These are phyloP conservation scores for Ophiostoma perfectum DNA, from an alignment of 2,329 filamentous ascomycete species.

Conservation along the genomic window DNA sequence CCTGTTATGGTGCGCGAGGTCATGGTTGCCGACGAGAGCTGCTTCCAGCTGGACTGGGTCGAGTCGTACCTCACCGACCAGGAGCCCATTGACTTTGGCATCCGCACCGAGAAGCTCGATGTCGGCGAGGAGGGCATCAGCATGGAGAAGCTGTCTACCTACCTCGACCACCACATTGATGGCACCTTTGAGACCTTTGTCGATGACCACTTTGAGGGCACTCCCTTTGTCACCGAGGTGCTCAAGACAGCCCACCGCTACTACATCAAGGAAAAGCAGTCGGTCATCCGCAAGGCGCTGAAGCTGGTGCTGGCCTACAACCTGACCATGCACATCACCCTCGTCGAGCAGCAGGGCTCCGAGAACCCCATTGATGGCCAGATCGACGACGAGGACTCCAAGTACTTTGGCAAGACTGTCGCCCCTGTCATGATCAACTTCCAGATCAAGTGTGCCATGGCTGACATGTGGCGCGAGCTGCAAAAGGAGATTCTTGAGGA, in stretches of 20 bases:
- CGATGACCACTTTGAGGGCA: constrained; percentile 93
- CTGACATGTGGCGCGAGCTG: constrained; percentile 95
- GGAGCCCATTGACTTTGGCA: constrained; percentile 73
- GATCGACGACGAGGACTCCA: constrained; percentile 80
- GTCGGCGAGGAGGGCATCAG: constrained; percentile 86
- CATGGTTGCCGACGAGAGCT: constrained; percentile 84
- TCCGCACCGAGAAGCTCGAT: constrained; percentile 81
- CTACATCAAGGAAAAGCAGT: constrained; percentile 80
- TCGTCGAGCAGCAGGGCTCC: constrained; percentile 82
- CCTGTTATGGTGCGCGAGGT: constrained; percentile 93
- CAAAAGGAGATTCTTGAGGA: constrained; percentile 96
- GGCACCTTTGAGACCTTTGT: constrained; percentile 88
- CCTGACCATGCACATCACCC: constrained; percentile 86
- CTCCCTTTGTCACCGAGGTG: constrained; percentile 90
- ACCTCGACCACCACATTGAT: constrained; percentile 92
- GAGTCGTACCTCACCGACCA: constrained; percentile 66
- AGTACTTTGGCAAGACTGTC: constrained; percentile 82
- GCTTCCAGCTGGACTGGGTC: constrained; percentile 90
- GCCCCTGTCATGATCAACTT: constrained; percentile 99
- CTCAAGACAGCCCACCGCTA: constrained; percentile 93
- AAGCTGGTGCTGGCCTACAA: constrained; percentile 96
- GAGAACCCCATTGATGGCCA: constrained; percentile 73
- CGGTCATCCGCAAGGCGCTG: constrained; percentile 88
- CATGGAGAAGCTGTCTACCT: constrained; percentile 74
- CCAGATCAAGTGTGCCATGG: constrained; percentile 95